phyloP scores from a whole-genome alignment of 345 rosid genomes.

The Eutrema japonicum region DNA sequence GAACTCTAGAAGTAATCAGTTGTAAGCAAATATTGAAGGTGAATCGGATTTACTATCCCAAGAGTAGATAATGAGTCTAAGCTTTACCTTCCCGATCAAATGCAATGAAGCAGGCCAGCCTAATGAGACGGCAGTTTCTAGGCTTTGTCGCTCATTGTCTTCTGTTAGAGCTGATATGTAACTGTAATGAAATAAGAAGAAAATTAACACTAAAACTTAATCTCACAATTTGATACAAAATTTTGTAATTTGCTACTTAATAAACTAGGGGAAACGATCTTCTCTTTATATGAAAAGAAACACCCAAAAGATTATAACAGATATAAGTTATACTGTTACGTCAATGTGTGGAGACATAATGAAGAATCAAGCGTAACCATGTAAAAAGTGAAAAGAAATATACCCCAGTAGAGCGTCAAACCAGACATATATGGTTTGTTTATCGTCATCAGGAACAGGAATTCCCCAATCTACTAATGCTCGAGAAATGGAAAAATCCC shows the following conservation, averaged over 20 bases:
- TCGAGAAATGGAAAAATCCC: conserved; percentile 94
- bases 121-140: conserved; percentile 66
- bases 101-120: conserved; percentile 99
- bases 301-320: neutral
- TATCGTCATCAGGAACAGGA: conserved; percentile 84
- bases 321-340: neutral
- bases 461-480: conserved; percentile 98
- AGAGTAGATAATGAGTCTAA: neutral
- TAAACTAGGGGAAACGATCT: conserved; percentile 5
- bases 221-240: conserved; percentile 13
- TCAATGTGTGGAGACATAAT: neutral
- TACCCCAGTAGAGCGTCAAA: conserved; percentile 98
- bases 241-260: neutral
- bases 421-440: conserved; percentile 97
- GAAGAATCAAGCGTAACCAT: conserved; percentile 2
- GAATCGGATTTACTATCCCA: neutral
- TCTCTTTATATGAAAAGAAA: neutral
- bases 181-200: conserved; percentile 48
- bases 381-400: conserved; percentile 16
- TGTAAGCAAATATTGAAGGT: conserved; percentile 12
- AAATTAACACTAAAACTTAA: neutral
- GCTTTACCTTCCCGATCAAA: conserved; percentile 87
- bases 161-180: conserved; percentile 85
- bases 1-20: neutral
- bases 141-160: conserved; percentile 54